Conservation (phyloP, 2,329 filamentous ascomycete genomes). For the Plectosphaerella cucumerina region DNA sequence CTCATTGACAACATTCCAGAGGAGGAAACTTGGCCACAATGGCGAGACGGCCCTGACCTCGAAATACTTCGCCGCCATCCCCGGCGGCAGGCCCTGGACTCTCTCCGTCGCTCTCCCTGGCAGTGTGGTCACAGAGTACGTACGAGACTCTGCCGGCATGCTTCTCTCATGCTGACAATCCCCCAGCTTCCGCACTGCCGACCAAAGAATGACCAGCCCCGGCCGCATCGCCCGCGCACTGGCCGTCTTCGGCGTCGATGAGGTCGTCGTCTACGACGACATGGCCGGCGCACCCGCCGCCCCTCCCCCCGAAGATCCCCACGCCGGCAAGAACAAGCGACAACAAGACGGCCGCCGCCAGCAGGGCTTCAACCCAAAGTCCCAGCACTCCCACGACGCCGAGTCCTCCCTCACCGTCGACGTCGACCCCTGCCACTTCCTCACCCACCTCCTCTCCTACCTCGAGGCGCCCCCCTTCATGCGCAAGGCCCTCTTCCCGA, state of each 20-base stretch:
- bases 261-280: slow-evolving; percentile 80
- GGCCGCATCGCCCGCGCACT: slow-evolving; percentile 76
- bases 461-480: slow-evolving; percentile 83
- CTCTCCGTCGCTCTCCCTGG: slow-evolving; percentile 74
- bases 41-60: slow-evolving; percentile 26
- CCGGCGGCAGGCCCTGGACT: slow-evolving; percentile 64
- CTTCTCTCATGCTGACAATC: background rate
- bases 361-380: background rate
- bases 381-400: background rate
- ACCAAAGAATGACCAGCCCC: slow-evolving; percentile 69
- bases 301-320: background rate
- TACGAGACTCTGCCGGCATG: slow-evolving; percentile 9
- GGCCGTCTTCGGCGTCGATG: slow-evolving; percentile 80
- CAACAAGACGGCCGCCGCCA: background rate
- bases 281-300: slow-evolving; percentile 12
- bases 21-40: slow-evolving; percentile 41
- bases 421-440: slow-evolving; percentile 73
- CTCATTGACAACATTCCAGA: slow-evolving; percentile 29
- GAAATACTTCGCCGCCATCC: slow-evolving; percentile 56
- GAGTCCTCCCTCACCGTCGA: slow-evolving; percentile 52
- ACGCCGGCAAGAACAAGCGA: background rate
- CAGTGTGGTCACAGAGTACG: slow-evolving; percentile 71
- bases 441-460: slow-evolving; percentile 74
- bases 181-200: slow-evolving; percentile 62
- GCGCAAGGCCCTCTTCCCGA: slow-evolving; percentile 68